Base-by-base conservation (phyloP, 2,329 filamentous ascomycete genomes). In the Cladosporium sp. region DNA sequence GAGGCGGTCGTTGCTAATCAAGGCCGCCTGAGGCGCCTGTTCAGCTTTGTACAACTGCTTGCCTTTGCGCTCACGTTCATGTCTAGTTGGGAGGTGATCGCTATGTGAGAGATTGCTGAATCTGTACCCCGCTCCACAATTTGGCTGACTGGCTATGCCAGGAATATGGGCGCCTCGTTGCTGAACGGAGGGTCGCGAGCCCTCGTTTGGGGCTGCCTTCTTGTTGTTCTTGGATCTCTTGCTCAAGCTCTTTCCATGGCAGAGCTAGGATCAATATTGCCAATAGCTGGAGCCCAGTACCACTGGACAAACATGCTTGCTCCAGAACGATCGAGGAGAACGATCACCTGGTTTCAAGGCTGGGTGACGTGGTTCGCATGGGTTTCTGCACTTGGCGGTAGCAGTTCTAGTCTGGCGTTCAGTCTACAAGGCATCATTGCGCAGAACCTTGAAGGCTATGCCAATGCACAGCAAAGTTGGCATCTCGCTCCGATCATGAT, bases 311-410 rank as follows among this genome's bases (percentile, higher is more conserved):
- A 51, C 27, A 50, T 48, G 43, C 48, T 56, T n/a, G 54, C 54
- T 15, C 54, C 54, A 7, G 51, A 47, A 20, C 34, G 38, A 17
- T 43, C 53, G n/a, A 38, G 54, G 15, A 53, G 54, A 39, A 27
- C 38, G 30, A 56, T 54, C 38, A 56, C 48, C 11, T 53, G 60
- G 69, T 53, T 54, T 6, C 54, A 56, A 43, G 54, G 69, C 4
- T 72, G 69, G 69, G 58, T 70, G 11, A 72, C 68, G 0, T 71
- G 69, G 68, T 66, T 70, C 43, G 68, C 64, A 19, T 72, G 70
- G 62, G 61, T 70, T 2, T 59, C 64, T 27, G 68, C 67, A 50
- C 60, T 61, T 6, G 67, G 63, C 3, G 60, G 64, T 3, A 64
- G 65, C 12, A 61, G 68, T 47, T 63, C 68, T 12, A 65, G 67